Percentiles rank a stretch among this genome's conserved stretches.
These are phyloP conservation scores for Chamaenerion angustifolium DNA, from an alignment of 345 rosid genomes.

Conservation along the genomic window DNA sequence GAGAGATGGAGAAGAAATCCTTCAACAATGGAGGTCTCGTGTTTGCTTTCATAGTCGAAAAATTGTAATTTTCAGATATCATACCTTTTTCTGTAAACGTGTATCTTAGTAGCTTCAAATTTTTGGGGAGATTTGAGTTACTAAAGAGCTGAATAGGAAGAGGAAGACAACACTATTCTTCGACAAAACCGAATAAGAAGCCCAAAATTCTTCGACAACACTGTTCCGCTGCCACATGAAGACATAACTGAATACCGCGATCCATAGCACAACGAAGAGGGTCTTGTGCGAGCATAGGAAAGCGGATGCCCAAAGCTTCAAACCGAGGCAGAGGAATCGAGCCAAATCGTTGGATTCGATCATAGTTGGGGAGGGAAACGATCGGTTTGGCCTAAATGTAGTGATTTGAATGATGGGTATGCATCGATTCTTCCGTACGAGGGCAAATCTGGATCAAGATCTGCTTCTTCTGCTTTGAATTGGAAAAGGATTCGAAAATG, in stretches of 20 bases:
- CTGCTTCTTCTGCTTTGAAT: neutral
- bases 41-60: too few species aligned
- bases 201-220: slow-evolving; percentile 26
- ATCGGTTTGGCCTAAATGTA: neutral
- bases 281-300: slow-evolving; percentile 59
- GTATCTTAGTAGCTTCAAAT: neutral
- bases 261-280: slow-evolving; percentile 65
- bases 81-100: neutral
- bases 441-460: too few species aligned
- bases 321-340: slow-evolving; percentile 41
- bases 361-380: slow-evolving; percentile 16
- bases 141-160: too few species aligned
- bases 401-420: neutral
- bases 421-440: too few species aligned
- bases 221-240: slow-evolving; percentile 64
- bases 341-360: slow-evolving; percentile 34
- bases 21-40: neutral
- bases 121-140: too few species aligned
- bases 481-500: neutral
- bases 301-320: slow-evolving; percentile 42
- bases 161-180: too few species aligned
- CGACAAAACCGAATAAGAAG: too few species aligned
- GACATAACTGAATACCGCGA: slow-evolving; percentile 63
- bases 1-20: too few species aligned
- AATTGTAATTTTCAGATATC: neutral